These are phyloP conservation scores for Kazachstania viticola DNA, from an alignment of 805 yeast genomes.

Conservation along the genomic window DNA sequence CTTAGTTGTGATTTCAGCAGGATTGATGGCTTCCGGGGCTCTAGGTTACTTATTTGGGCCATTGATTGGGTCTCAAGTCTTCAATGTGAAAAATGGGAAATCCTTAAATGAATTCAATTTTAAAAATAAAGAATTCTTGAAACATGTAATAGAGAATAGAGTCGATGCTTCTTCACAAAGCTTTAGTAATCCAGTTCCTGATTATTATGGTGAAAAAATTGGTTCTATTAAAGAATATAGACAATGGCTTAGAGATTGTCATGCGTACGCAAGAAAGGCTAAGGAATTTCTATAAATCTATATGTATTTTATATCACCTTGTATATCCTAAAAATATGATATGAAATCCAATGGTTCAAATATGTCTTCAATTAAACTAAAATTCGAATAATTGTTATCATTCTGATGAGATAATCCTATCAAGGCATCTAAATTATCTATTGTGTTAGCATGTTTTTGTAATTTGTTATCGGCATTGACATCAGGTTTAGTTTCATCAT, in stretches of 20 bases:
- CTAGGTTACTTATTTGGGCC: conserved; percentile 82
- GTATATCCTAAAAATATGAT: conserved; percentile 11
- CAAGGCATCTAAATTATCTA: too few relatives aligned
- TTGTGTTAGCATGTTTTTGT: too few relatives aligned
- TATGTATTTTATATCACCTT: not conserved
- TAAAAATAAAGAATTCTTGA: conserved; percentile 66
- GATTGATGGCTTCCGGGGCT: conserved; percentile 58
- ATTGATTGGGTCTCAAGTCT: conserved; percentile 57
- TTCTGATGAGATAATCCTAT: not conserved
- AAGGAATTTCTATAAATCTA: conserved; percentile 48
- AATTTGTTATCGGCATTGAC: not conserved
- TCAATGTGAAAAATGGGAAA: conserved; percentile 42
- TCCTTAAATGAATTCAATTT: conserved; percentile 35
- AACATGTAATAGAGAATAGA: conserved; percentile 63
- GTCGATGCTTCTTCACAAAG: conserved; percentile 89
- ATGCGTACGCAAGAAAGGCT: conserved; percentile 76
- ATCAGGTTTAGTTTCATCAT: not conserved
- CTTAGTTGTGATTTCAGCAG: conserved; percentile 67
- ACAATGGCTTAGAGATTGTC: conserved; percentile 93
- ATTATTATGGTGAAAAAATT: conserved; percentile 93
- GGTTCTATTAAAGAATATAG: conserved; percentile 77
- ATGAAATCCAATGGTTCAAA: conserved; percentile 22
- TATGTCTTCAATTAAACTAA: conserved; percentile 15
- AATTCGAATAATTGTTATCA: conserved; percentile 5
- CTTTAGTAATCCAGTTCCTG: conserved; percentile 93